phyloP scores from a whole-genome alignment of 2,329 filamentous ascomycete species.

The Endothia cerciana region DNA sequence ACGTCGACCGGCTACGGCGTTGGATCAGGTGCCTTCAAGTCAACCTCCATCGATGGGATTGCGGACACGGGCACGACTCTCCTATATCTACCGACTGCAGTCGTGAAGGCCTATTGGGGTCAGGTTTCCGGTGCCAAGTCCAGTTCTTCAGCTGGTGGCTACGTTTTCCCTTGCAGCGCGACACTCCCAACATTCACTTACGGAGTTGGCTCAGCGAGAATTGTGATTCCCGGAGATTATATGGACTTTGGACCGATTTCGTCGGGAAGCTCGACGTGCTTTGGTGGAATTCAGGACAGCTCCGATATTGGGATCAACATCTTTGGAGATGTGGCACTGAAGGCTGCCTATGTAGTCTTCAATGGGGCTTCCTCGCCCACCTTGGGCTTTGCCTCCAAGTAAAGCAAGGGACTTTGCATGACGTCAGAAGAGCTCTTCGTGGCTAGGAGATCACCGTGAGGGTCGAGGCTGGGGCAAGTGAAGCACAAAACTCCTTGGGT shows the following conservation, averaged over 20 bases:
- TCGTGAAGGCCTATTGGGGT: slow-evolving; percentile 54
- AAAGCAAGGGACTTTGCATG: neutral
- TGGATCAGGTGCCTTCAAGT: slow-evolving; percentile 40
- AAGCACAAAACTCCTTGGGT: no score
- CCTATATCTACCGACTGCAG: slow-evolving; percentile 49
- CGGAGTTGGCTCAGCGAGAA: slow-evolving; percentile 27
- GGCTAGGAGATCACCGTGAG: no score
- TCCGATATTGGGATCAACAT: slow-evolving; percentile 33
- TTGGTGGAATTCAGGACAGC: slow-evolving; percentile 29
- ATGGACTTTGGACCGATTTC: slow-evolving; percentile 30
- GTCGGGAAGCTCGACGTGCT: slow-evolving; percentile 29
- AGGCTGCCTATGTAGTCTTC: slow-evolving; percentile 36
- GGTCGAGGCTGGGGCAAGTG: no score
- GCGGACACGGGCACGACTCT: slow-evolving; percentile 62
- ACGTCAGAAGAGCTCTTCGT: no score
- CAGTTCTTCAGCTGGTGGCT: slow-evolving; percentile 31
- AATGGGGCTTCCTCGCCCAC: slow-evolving; percentile 31
- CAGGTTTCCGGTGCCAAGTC: slow-evolving; percentile 47
- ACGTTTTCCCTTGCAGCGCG: slow-evolving; percentile 31
- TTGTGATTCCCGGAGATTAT: slow-evolving; percentile 31
- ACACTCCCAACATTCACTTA: slow-evolving; percentile 31
- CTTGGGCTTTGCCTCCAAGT: slow-evolving; percentile 33
- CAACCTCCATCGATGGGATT: slow-evolving; percentile 44
- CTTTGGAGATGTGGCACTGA: slow-evolving; percentile 35
- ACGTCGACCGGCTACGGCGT: slow-evolving; percentile 39